Conservation (phyloP, 352 stramenopile species). For the Phytophthora capsici region DNA sequence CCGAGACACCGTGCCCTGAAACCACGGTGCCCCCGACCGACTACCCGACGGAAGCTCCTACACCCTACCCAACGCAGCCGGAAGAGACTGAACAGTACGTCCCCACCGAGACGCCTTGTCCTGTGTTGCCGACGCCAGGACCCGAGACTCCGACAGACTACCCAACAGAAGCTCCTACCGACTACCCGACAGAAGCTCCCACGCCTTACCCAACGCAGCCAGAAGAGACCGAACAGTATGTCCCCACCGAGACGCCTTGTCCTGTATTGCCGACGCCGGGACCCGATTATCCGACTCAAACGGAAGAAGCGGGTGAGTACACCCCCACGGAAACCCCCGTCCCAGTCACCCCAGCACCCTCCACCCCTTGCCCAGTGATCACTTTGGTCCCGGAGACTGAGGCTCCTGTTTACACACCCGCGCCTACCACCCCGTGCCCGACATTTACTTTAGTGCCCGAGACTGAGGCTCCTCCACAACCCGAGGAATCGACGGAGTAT, state of each 20-base stretch:
- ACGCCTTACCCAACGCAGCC: not conserved
- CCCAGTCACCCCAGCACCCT: not conserved
- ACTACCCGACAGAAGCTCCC: not conserved
- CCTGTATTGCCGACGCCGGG: constrained; percentile 13
- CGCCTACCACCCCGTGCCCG: constrained; percentile 7
- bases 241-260: constrained; percentile 23
- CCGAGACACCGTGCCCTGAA: constrained; percentile 8
- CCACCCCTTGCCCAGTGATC: constrained; percentile 1
- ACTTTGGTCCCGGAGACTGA: constrained; percentile 12
- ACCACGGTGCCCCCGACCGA: constrained; percentile 3
- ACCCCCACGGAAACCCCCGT: not conserved
- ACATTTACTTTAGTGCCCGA: constrained; percentile 7
- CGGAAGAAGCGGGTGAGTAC: not conserved
- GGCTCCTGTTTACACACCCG: constrained; percentile 11
- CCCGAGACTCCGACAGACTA: constrained; percentile 8
- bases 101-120: constrained; percentile 6
- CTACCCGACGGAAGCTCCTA: constrained; percentile 8
- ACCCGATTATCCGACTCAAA: not conserved
- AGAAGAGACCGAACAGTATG: not conserved
- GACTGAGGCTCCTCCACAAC: constrained; percentile 19
- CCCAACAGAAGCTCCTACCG: not conserved
- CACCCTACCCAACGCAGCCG: not conserved
- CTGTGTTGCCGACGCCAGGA: constrained; percentile 4
- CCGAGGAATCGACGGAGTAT: too few relatives aligned
- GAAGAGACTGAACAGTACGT: too few relatives aligned